A percentile compares a stretch with the other conserved stretches of the same genome.
These are phyloP conservation scores for Phylloporus arenicola DNA, from an alignment of 768 basidiomycete species.

Conservation along the genomic window DNA sequence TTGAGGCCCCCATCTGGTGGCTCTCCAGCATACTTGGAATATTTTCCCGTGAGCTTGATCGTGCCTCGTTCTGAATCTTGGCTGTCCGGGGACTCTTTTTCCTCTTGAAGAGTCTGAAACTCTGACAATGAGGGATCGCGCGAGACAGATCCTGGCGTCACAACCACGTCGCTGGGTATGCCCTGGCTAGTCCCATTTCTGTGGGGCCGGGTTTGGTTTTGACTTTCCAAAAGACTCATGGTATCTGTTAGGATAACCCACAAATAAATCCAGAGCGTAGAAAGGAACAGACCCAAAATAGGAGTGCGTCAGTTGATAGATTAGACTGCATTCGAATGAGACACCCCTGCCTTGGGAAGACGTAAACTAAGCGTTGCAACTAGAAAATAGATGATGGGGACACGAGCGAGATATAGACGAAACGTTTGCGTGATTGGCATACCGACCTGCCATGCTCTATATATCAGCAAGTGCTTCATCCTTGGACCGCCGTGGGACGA, in stretches of 20 bases:
- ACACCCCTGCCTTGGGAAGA: not conserved
- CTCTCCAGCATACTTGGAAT: constrained; percentile 16
- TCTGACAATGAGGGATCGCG: not conserved
- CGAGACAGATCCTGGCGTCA: not conserved
- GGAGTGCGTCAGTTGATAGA: not conserved
- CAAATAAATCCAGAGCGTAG: not conserved
- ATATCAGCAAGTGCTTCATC: constrained; percentile 7
- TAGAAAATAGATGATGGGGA: not conserved
- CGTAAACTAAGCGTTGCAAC: not conserved
- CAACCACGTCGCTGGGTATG: not conserved
- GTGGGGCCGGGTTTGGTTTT: not conserved
- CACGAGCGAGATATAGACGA: too few species aligned
- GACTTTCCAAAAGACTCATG: constrained; percentile 2
- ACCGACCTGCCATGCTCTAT: constrained; percentile 7
- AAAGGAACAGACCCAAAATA: not conserved
- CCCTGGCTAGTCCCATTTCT: not conserved
- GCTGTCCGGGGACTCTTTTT: not conserved
- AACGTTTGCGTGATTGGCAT: too few species aligned
- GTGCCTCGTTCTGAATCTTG: constrained; percentile 7
- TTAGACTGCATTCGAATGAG: not conserved
- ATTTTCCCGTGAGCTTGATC: constrained; percentile 6
- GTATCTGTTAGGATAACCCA: not conserved
- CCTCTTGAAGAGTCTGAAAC: constrained; percentile 12
- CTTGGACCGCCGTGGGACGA: constrained; percentile 7
- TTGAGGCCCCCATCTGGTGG: constrained; percentile 28